Conservation (phyloP, 225 moss, liverwort and hornwort species). For the Rhytidiadelphus loreus region DNA sequence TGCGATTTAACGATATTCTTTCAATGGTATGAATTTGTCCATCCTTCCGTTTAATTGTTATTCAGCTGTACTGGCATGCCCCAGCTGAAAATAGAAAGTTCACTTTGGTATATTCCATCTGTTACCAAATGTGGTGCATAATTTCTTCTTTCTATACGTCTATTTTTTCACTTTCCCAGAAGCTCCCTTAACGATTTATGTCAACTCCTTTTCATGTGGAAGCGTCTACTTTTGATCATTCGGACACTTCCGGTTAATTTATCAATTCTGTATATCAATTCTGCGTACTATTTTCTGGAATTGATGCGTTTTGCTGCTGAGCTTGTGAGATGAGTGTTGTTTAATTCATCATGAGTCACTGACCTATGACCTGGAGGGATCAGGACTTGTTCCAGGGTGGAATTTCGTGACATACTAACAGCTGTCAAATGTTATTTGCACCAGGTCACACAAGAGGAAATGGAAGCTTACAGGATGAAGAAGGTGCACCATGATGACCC, state of each 20-base stretch:
- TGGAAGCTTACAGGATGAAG: slow-evolving; percentile 99
- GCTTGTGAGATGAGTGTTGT: not conserved
- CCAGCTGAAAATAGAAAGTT: not conserved
- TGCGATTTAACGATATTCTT: not conserved
- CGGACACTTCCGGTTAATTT: not conserved
- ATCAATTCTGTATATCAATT: not conserved
- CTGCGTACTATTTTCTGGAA: not conserved
- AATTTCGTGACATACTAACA: not conserved
- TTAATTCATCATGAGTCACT: not conserved
- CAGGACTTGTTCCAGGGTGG: not conserved
- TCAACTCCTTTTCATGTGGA: too few species aligned
- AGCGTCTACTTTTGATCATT: not conserved
- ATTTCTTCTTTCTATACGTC: not conserved
- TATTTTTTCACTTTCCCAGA: not conserved
- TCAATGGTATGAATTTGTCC: not conserved
- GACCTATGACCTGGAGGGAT: not conserved
- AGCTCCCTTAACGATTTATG: not conserved
- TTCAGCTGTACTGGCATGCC: not conserved
- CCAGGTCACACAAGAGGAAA: slow-evolving; percentile 92
- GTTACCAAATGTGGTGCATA: too few species aligned
- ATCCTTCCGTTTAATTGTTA: not conserved
- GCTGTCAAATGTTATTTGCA: not conserved
- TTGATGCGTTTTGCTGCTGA: not conserved
- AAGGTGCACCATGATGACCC: slow-evolving; percentile 96
- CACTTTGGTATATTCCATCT: not conserved